Evolutionary conservation across 164 flowering plant genomes (phyloP).

Genomic region (Stephania japonica): DNA sequence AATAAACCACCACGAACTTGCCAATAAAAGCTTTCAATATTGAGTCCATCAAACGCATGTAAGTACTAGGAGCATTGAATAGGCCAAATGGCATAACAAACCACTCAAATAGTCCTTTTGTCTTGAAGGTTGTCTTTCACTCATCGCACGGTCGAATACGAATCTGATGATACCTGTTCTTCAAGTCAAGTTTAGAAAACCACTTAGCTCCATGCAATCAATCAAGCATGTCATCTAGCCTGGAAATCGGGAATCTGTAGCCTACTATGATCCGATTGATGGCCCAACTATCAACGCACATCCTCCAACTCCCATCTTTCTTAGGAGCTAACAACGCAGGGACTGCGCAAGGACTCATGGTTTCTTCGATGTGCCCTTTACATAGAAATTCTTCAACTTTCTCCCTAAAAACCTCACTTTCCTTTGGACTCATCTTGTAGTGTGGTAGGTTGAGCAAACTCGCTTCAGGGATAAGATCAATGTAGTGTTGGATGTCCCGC

Average conservation of each 20-base stretch:
- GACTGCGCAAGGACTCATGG: too few species aligned
- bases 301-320: too few species aligned
- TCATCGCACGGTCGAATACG: not conserved
- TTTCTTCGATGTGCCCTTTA: too few species aligned
- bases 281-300: too few species aligned
- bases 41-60: not conserved
- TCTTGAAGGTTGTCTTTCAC: constrained; percentile 11
- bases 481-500: not conserved
- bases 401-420: too few species aligned
- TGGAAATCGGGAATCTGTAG: too few species aligned
- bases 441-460: not conserved
- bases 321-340: too few species aligned
- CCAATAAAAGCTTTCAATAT: constrained; percentile 3
- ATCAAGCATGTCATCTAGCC: too few species aligned
- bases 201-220: too few species aligned
- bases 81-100: constrained; percentile 7
- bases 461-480: not conserved
- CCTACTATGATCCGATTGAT: too few species aligned
- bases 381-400: too few species aligned
- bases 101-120: constrained; percentile 6
- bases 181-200: not conserved
- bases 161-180: constrained; percentile 9
- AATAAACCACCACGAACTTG: constrained; percentile 10
- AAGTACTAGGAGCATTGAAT: not conserved
- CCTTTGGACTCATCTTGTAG: not conserved